These are phyloP conservation scores for Cadophora gregata DNA, from an alignment of 2,329 filamentous ascomycete species.

Conservation along the genomic window DNA sequence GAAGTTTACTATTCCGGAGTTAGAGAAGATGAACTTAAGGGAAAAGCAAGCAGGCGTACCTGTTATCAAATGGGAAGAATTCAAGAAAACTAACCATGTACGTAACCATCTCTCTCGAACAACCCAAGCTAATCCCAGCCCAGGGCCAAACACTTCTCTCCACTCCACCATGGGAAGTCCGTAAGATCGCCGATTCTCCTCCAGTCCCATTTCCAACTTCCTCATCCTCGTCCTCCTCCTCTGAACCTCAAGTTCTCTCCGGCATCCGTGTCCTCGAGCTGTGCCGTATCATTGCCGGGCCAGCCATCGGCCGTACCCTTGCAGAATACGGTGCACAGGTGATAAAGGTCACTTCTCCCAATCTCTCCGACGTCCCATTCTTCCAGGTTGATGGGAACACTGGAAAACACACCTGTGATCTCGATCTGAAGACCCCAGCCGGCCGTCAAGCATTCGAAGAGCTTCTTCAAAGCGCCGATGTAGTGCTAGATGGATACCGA, in stretches of 20 bases:
- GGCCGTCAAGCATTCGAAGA: constrained; percentile 62
- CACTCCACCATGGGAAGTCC: constrained; percentile 54
- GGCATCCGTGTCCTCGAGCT: constrained; percentile 78
- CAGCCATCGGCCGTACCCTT: constrained; percentile 72
- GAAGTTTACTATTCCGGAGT: constrained; percentile 58
- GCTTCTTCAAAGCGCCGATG: constrained; percentile 66
- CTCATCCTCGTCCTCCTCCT: constrained; percentile 18
- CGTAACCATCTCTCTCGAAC: constrained; percentile 27
- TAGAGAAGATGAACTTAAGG: constrained; percentile 63
- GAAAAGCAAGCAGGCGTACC: constrained; percentile 65
- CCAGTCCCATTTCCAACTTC: constrained; percentile 51
- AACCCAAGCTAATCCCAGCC: neutral
- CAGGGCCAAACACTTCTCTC: constrained; percentile 49
- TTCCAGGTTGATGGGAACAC: constrained; percentile 77
- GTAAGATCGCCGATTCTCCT: constrained; percentile 52
- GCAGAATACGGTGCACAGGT: constrained; percentile 80
- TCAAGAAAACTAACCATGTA: constrained; percentile 61
- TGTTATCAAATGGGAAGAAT: constrained; percentile 64
- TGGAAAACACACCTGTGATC: constrained; percentile 69
- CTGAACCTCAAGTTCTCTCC: constrained; percentile 46
- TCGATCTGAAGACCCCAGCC: constrained; percentile 63
- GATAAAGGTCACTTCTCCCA: constrained; percentile 71
- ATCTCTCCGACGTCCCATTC: constrained; percentile 73
- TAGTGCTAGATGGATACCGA: constrained; percentile 73
- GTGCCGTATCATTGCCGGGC: constrained; percentile 77